Evolutionary conservation across 768 basidiomycete genomes (phyloP).

Genomic region (Lentinula detonsa): DNA sequence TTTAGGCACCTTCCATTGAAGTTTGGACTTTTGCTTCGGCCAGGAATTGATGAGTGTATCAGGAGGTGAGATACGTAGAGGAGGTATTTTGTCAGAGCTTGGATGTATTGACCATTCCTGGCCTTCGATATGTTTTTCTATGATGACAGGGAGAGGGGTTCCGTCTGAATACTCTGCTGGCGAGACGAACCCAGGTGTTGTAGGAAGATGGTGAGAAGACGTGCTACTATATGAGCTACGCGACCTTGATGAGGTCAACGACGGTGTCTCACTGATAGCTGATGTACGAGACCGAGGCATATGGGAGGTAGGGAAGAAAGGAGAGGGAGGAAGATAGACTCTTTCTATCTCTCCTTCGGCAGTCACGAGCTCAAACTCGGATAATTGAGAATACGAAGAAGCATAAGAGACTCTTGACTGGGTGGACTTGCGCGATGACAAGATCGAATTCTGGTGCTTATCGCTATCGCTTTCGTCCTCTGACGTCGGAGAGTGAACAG

Average conservation of each 20-base stretch:
- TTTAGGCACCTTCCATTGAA: neutral
- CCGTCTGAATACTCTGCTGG: constrained; percentile 14
- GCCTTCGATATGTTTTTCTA: constrained; percentile 24
- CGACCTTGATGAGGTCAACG: constrained; percentile 37
- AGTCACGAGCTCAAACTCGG: constrained; percentile 26
- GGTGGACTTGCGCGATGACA: constrained; percentile 9
- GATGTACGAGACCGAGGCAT: constrained; percentile 25
- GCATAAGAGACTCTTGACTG: constrained; percentile 8
- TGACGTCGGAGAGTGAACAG: neutral
- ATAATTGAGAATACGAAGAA: constrained; percentile 21
- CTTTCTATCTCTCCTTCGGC: constrained; percentile 18
- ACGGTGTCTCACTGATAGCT: constrained; percentile 38
- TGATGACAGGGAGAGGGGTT: constrained; percentile 29
- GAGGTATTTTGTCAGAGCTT: neutral
- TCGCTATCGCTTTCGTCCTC: constrained; percentile 3
- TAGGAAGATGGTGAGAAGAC: constrained; percentile 18
- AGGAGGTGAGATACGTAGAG: neutral
- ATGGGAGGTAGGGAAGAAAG: constrained; percentile 19
- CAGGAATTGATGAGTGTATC: constrained; percentile 10
- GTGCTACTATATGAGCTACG: constrained; percentile 27
- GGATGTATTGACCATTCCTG: neutral
- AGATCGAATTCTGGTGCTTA: neutral
- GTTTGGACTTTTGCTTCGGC: constrained; percentile 22
- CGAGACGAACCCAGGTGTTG: constrained; percentile 25
- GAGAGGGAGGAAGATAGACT: constrained; percentile 13